Evolutionary conservation across 805 yeast species (phyloP).

Genomic region (Myxozyma udenii): DNA sequence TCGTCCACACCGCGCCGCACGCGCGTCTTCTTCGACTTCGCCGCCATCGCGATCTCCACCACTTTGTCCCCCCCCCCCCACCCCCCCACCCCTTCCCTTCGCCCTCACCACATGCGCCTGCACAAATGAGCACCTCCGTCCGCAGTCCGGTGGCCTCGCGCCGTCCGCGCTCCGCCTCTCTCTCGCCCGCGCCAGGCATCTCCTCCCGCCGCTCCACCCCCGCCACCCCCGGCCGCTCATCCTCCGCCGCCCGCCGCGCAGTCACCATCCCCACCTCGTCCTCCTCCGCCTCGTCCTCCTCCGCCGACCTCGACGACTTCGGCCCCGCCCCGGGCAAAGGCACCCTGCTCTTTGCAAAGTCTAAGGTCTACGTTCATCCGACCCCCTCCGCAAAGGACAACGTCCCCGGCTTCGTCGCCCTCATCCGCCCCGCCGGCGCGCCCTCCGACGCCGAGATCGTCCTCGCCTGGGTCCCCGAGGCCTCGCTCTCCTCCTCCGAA

Average conservation of each 20-base stretch:
- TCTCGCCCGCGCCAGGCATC: slow-evolving; percentile 3
- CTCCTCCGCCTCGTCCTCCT: slow-evolving; percentile 4
- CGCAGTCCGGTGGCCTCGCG: too few species aligned
- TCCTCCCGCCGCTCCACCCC: too few species aligned
- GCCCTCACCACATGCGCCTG: too few species aligned
- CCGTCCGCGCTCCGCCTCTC: slow-evolving; percentile 1
- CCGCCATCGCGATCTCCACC: too few species aligned
- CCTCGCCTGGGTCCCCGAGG: slow-evolving; percentile 64
- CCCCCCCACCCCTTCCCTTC: too few species aligned
- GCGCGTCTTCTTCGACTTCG: too few species aligned
- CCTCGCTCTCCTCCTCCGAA: slow-evolving; percentile 47
- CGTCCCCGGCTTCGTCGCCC: slow-evolving; percentile 69
- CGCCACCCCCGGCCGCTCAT: slow-evolving; percentile 1
- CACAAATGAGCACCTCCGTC: too few species aligned
- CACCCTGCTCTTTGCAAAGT: slow-evolving; percentile 41
- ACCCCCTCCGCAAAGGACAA: slow-evolving; percentile 70
- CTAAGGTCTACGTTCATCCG: slow-evolving; percentile 76
- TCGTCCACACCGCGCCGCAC: too few species aligned
- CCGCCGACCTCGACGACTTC: not conserved
- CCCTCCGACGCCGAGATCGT: slow-evolving; percentile 50
- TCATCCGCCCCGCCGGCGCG: slow-evolving; percentile 53
- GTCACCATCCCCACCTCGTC: not conserved
- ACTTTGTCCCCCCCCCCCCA: too few species aligned
- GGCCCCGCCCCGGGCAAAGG: slow-evolving; percentile 7
- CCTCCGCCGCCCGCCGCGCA: not conserved